Percentiles rank a stretch among this genome's conserved stretches.
Evolutionary conservation across 345 rosid species (phyloP).

Genomic region (Populus deltoides): DNA sequence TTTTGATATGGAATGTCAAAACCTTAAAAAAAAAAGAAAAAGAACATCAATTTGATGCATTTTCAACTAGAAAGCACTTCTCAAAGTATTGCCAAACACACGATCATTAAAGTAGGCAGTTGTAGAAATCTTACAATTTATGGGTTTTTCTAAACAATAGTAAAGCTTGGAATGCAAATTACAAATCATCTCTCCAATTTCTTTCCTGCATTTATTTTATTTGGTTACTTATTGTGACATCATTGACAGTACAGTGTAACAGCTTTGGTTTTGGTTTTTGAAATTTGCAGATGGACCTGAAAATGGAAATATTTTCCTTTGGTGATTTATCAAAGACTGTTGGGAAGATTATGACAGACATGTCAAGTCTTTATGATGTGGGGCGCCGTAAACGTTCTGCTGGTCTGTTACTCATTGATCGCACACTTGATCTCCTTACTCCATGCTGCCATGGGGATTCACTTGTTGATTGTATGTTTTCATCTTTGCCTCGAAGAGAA

Average conservation of each 20-base stretch:
- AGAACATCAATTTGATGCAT: too few species aligned
- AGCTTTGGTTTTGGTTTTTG: slow-evolving; percentile 26
- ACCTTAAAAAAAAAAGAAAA: too few species aligned
- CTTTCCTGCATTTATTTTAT: neutral
- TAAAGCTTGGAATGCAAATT: too few species aligned
- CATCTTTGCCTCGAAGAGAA: slow-evolving; percentile 71
- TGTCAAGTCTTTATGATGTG: slow-evolving; percentile 97
- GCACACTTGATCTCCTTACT: slow-evolving; percentile 91
- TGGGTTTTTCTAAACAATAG: too few species aligned
- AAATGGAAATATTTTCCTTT: slow-evolving; percentile 89
- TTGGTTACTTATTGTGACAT: neutral
- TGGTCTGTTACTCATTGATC: slow-evolving; percentile 82
- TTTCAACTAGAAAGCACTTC: too few species aligned
- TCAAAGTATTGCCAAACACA: too few species aligned
- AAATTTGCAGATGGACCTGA: slow-evolving; percentile 84
- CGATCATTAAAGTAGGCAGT: neutral
- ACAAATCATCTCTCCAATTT: too few species aligned
- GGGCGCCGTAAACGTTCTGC: slow-evolving; percentile 93
- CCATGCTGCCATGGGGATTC: slow-evolving; percentile 93
- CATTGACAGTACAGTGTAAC: neutral
- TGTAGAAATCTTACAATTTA: neutral
- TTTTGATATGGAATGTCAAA: too few species aligned
- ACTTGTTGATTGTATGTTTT: slow-evolving; percentile 76
- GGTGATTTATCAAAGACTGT: slow-evolving; percentile 84
- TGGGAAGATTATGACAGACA: slow-evolving; percentile 91